Evolutionary conservation across 345 rosid species (phyloP).

Genomic region (Rhizophora mangle): DNA sequence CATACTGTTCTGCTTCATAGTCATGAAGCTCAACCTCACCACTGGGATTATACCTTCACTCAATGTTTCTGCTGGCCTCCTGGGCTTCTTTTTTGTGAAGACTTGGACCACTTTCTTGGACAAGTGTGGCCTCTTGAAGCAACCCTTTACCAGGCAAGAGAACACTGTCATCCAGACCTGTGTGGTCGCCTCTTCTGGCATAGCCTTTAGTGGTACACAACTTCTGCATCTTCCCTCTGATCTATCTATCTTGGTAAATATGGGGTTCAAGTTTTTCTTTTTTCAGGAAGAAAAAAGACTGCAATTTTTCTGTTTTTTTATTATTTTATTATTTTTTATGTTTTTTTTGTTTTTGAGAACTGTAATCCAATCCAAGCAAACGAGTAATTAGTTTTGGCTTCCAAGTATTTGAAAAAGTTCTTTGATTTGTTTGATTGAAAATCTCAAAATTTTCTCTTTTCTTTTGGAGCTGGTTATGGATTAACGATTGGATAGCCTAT

Average conservation of each 20-base stretch:
- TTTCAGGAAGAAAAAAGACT: not conserved
- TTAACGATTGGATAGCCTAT: too few relatives aligned
- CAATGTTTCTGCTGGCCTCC: constrained; percentile 26
- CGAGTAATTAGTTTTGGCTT: too few relatives aligned
- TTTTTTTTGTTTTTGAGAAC: too few relatives aligned
- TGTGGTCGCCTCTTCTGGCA: constrained; percentile 28
- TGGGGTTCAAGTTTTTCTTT: not conserved
- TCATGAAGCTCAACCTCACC: constrained; percentile 27
- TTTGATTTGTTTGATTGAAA: too few relatives aligned
- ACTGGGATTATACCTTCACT: constrained; percentile 27
- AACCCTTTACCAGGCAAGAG: constrained; percentile 26
- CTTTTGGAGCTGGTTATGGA: too few relatives aligned
- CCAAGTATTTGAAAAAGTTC: too few relatives aligned
- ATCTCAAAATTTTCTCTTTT: too few relatives aligned
- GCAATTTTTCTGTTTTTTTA: too few relatives aligned
- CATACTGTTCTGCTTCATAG: constrained; percentile 19
- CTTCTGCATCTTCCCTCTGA: not conserved
- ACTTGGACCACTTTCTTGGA: constrained; percentile 16
- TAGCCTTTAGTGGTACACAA: constrained; percentile 22
- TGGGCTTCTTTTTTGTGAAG: constrained; percentile 26
- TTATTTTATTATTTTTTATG: accelerated
- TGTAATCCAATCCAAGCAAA: too few relatives aligned
- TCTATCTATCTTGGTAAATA: not conserved
- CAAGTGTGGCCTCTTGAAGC: constrained; percentile 7
- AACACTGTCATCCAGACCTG: constrained; percentile 27